Evolutionary conservation across 805 yeast genomes (phyloP).

Genomic region (Saturnispora serradocipensis): DNA sequence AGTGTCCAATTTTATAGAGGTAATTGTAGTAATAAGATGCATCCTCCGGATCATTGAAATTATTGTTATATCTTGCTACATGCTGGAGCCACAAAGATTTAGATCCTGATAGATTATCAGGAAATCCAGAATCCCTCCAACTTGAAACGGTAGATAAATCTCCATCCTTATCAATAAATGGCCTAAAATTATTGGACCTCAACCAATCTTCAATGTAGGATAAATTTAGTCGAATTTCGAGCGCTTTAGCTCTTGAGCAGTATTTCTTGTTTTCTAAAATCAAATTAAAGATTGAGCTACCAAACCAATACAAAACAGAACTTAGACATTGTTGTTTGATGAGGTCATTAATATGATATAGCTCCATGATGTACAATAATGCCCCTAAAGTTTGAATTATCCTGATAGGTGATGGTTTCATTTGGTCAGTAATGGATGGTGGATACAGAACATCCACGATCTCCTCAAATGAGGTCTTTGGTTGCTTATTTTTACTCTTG

Average conservation of each 20-base stretch:
- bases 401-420: conserved; percentile 82
- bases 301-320: conserved; percentile 70
- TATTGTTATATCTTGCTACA: conserved; percentile 24
- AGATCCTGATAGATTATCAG: conserved; percentile 25
- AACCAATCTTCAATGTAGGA: conserved; percentile 93
- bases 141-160: conserved; percentile 16
- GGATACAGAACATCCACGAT: conserved; percentile 73
- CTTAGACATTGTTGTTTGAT: conserved; percentile 72
- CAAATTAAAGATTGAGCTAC: conserved; percentile 63
- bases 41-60: conserved; percentile 35
- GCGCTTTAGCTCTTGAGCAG: conserved; percentile 72
- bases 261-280: conserved; percentile 59
- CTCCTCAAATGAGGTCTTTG: conserved; percentile 50
- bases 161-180: conserved; percentile 25
- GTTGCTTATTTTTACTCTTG: conserved; percentile 32
- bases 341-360: conserved; percentile 72
- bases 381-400: conserved; percentile 86
- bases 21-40: conserved; percentile 56
- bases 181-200: conserved; percentile 51
- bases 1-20: conserved; percentile 53
- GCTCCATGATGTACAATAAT: conserved; percentile 69
- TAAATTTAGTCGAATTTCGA: conserved; percentile 80
- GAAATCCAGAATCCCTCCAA: conserved; percentile 20
- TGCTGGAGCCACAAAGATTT: conserved; percentile 16
- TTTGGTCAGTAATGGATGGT: conserved; percentile 69